A percentile compares a stretch with the other conserved stretches of the same genome.
Conservation (phyloP, 441 rosid species). For the Adansonia gregorii region DNA sequence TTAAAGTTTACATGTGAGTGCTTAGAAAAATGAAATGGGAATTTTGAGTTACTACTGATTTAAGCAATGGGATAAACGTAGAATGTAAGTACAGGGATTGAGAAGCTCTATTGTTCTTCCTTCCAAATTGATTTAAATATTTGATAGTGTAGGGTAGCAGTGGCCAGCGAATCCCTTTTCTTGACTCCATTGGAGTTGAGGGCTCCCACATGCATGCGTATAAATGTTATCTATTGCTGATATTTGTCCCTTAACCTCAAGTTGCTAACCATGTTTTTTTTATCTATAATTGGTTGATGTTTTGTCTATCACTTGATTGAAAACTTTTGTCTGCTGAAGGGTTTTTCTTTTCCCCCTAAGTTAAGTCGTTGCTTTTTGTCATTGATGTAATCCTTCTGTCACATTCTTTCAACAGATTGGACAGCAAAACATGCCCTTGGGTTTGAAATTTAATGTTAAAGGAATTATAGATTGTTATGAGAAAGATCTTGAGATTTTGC, state of each 20-base stretch:
- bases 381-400: not conserved
- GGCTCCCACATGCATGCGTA: too few relatives aligned
- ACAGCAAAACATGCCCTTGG: conserved; percentile 70
- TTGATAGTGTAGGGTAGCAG: not conserved
- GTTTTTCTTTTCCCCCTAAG: not conserved
- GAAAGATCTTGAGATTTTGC: conserved; percentile 69
- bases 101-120: not conserved
- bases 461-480: conserved; percentile 84
- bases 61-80: not conserved
- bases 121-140: not conserved
- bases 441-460: conserved; percentile 83
- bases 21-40: not conserved
- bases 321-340: not conserved
- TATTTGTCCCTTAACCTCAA: not conserved
- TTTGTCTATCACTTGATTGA: not conserved
- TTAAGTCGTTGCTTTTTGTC: not conserved
- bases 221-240: not conserved
- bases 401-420: conserved; percentile 60
- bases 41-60: not conserved
- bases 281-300: too few relatives aligned
- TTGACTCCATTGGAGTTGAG: not conserved
- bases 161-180: not conserved
- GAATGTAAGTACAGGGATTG: conserved; percentile 5
- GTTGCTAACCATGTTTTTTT: not conserved
- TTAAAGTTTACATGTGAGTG: not conserved